Evolutionary conservation across 495 filamentous ascomycete genomes (phyloP).

Genomic region (Neohortaea acidophila): DNA sequence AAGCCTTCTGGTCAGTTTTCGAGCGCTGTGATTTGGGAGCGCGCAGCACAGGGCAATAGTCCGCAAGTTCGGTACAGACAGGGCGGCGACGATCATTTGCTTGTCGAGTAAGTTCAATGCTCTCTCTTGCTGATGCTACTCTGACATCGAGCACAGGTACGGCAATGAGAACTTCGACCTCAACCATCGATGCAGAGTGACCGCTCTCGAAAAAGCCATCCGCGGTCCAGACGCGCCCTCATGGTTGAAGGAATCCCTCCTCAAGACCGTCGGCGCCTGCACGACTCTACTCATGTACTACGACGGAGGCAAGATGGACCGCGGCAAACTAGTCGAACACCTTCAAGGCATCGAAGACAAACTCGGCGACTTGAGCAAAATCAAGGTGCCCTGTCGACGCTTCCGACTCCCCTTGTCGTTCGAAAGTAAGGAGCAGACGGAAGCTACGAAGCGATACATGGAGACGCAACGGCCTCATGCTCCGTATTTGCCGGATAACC

Average conservation of each 20-base stretch:
- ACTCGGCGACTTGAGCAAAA: conserved; percentile 24
- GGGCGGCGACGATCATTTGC: conserved; percentile 40
- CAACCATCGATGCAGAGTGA: conserved; percentile 37
- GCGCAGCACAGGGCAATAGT: conserved; percentile 27
- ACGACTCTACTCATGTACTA: conserved; percentile 35
- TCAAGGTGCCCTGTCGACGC: conserved; percentile 36
- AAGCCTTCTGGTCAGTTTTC: conserved; percentile 17
- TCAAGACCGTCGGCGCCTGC: conserved; percentile 36
- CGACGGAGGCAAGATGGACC: conserved; percentile 28
- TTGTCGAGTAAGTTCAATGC: too few species aligned
- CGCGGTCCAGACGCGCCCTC: conserved; percentile 21
- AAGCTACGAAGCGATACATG: conserved; percentile 40
- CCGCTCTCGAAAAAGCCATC: conserved; percentile 32
- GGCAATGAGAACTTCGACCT: conserved; percentile 35
- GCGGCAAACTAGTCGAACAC: conserved; percentile 23
- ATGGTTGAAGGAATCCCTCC: conserved; percentile 28
- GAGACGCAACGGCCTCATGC: conserved; percentile 43
- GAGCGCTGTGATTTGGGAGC: conserved; percentile 29
- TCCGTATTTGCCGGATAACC: conserved; percentile 42
- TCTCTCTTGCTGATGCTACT: too few species aligned
- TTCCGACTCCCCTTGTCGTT: conserved; percentile 43
- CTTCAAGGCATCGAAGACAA: conserved; percentile 22
- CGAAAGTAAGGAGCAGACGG: conserved; percentile 33
- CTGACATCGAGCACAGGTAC: too few species aligned
- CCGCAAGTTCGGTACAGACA: conserved; percentile 36